A percentile compares a stretch with the other conserved stretches of the same genome.
Conservation (phyloP, 805 yeast species). For the Cephaloascus fragrans region DNA sequence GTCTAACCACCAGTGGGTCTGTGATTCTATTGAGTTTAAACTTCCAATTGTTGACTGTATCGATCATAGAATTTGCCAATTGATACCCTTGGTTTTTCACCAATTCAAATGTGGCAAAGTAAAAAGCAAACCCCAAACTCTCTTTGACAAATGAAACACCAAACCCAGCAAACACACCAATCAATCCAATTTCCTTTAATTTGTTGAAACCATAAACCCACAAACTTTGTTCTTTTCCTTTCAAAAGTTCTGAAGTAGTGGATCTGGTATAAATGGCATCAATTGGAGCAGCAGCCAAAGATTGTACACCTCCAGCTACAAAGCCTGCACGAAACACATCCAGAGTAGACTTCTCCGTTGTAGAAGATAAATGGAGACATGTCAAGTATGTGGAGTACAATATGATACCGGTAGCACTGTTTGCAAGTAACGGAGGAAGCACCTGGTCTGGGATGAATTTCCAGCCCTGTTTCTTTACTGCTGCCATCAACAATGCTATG, state of each 20-base stretch:
- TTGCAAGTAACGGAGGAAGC: constrained; percentile 81
- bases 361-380: constrained; percentile 29
- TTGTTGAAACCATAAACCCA: constrained; percentile 72
- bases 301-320: constrained; percentile 78
- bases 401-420: constrained; percentile 81
- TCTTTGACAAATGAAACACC: constrained; percentile 73
- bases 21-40: no score
- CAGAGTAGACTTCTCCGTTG: constrained; percentile 10
- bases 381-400: constrained; percentile 76
- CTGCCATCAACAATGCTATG: constrained; percentile 61
- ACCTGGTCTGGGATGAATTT: constrained; percentile 74
- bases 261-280: constrained; percentile 87
- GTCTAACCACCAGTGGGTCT: constrained; percentile 4
- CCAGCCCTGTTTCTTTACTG: constrained; percentile 77
- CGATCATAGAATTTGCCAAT: constrained; percentile 33
- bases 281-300: constrained; percentile 87
- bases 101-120: constrained; percentile 72
- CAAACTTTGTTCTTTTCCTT: constrained; percentile 57
- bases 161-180: constrained; percentile 87
- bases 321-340: constrained; percentile 77
- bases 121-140: constrained; percentile 72
- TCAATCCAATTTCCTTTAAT: constrained; percentile 61
- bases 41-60: constrained; percentile 31
- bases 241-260: constrained; percentile 60
- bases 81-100: constrained; percentile 62